These are phyloP conservation scores for Pichia sp. DNA, from an alignment of 1,139 yeast genomes.

Conservation along the genomic window DNA sequence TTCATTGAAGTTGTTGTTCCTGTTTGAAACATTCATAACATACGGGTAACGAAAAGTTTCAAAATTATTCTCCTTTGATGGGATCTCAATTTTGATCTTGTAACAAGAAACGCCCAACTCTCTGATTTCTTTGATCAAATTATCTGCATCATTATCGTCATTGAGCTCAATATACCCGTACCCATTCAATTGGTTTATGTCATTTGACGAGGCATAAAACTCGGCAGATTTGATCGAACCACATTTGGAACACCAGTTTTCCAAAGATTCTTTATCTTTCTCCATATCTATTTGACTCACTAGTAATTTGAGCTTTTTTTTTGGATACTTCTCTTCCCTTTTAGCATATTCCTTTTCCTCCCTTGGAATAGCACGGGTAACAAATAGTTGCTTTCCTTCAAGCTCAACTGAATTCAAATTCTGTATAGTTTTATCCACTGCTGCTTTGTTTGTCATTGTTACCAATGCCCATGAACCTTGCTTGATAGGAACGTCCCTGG, in stretches of 20 bases:
- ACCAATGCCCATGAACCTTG: slow-evolving; percentile 45
- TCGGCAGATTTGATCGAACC: slow-evolving; percentile 26
- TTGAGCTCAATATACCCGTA: slow-evolving; percentile 30
- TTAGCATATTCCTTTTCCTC: slow-evolving; percentile 28
- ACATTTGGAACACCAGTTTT: slow-evolving; percentile 25
- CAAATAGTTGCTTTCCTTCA: slow-evolving; percentile 30
- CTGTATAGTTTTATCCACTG: slow-evolving; percentile 28
- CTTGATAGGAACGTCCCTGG: slow-evolving; percentile 35
- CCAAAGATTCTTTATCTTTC: slow-evolving; percentile 20
- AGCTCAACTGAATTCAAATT: slow-evolving; percentile 27
- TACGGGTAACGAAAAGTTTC: slow-evolving; percentile 18
- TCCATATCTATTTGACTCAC: slow-evolving; percentile 25
- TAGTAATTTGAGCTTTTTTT: slow-evolving; percentile 23
- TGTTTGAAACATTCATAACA: neutral
- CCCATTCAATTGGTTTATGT: slow-evolving; percentile 18
- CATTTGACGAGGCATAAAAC: slow-evolving; percentile 21
- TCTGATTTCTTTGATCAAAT: slow-evolving; percentile 21
- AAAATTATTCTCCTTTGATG: slow-evolving; percentile 9
- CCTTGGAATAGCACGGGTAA: slow-evolving; percentile 31
- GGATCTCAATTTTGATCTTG: slow-evolving; percentile 28
- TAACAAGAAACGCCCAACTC: slow-evolving; percentile 24
- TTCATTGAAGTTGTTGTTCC: neutral
- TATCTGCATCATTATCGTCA: slow-evolving; percentile 25
- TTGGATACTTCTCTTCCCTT: slow-evolving; percentile 18
- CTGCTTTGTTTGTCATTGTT: slow-evolving; percentile 35